Evolutionary conservation across 805 yeast species (phyloP), one percentile per base, ranked within the genome.

Genomic region (Tanozyma kutaoensis): DNA sequence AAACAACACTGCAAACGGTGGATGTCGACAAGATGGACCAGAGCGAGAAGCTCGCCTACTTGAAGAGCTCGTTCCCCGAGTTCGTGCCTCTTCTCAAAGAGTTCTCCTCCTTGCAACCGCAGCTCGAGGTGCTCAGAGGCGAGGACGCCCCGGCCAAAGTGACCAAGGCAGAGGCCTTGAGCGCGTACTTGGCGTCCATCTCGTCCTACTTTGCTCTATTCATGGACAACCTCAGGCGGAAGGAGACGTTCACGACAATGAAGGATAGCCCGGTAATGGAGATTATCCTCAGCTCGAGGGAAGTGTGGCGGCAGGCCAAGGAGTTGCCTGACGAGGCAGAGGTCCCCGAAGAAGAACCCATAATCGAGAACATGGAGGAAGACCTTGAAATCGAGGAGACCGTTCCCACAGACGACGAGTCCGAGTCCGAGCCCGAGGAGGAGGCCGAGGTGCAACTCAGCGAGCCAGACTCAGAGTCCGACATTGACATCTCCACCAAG

Each of bases 241-340:
- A 70, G 15, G 77, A 72, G 27, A 58, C 63, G 3, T 67, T 73
- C 34, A 28, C 41, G 9, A 47, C 60, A 19, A 73, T 86, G 77
- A 84, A 82, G 40, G 93, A 82, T 30, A 88, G 79, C 38, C 79
- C 88, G 3, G 76, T 88, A 2, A 88, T 91, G 95, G 85, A 81
- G 43, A 69, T 78, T 16, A 75, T 88, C 19, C 56, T 88, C 28
- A 73, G 78, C 28, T 65, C 91, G 3, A 67, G 93, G 38, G 95
- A 88, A 44, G 65, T 81, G 12, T 86, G 95, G 95, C 69, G 91
- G 45, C 86, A 79, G 42, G 94, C 93, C 4, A 62, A 55, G 25
- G 69, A 59, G 34, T 45, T 76, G 20, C 38, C 14, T 12, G 16
- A 19, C n/a, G 32, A 29, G 11, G 36, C 33, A 10, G 38, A 33